Evolutionary conservation across 495 filamentous ascomycete species (phyloP), one percentile per base, ranked within the genome.

Genomic region (Halenospora varia): DNA sequence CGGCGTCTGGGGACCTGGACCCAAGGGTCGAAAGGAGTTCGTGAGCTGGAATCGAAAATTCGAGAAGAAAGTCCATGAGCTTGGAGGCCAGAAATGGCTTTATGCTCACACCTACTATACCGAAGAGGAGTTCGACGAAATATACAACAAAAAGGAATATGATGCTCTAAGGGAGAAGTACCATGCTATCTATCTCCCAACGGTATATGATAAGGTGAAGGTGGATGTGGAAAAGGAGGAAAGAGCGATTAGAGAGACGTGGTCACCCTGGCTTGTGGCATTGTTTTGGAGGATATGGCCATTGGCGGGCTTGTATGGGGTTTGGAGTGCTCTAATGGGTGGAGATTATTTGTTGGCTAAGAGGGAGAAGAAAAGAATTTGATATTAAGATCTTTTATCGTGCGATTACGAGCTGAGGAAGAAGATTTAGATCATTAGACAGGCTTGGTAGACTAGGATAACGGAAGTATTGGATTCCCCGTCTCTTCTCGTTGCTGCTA

Each of bases 31-130:
- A 6, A 54, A 42, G 2, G 62, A 70, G 19, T 82, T 81, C 61
- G 70, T 88, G 3, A 55, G 61, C 0, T 77, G 75, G 54, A 90
- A 92, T 69, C 77, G 83, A 2, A 74, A 75, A 6, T 69, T 93
- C 13, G 89, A 92, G 69, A 56, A 64, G 1, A 82, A 83, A 53
- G 76, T 92, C 8, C 72, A 71, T 11, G 78, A 79, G 52, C 74
- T 92, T 2, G 81, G 84, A 10, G 88, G 89, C 10, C 78, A 74
- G 67, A 82, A 82, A 69, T 82, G 78, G 77, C 64, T 82, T 45
- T 82, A 85, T 67, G 81, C 81, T 3, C 81, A 83, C 59, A 76
- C 77, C 3, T 83, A 83, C 61, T 85, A 84, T 55, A 67, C 68
- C 1, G 72, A 76, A 56, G 66, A 72, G 10, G 79, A 83, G 65